These are phyloP conservation scores for Phyllostachys edulis DNA, from an alignment of 176 grass and related monocot species.

Conservation along the genomic window DNA sequence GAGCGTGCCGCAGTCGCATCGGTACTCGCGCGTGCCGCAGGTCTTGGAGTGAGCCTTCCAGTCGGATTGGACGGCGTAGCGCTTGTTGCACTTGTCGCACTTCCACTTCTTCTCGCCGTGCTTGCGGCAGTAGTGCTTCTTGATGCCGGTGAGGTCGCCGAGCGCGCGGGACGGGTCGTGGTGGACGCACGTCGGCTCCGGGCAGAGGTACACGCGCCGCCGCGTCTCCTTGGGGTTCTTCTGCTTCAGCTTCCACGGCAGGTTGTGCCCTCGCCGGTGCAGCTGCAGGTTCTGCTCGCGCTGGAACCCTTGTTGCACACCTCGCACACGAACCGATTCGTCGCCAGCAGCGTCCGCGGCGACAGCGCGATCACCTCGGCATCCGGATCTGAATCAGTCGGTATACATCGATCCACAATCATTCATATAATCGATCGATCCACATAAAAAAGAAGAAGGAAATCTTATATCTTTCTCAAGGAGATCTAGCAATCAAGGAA, in stretches of 20 bases:
- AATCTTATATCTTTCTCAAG: not conserved
- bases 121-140: conserved; percentile 92
- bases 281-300: no score
- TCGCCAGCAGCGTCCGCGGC: conserved; percentile 70
- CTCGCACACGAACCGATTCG: conserved; percentile 9
- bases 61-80: conserved; percentile 88
- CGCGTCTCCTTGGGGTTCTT: conserved; percentile 78
- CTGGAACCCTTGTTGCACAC: no score
- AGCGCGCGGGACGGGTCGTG: conserved; percentile 78
- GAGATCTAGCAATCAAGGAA: not conserved
- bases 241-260: conserved; percentile 83
- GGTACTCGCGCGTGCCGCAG: conserved; percentile 80
- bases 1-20: conserved; percentile 88
- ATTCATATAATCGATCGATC: not conserved
- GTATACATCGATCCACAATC: not conserved
- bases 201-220: conserved; percentile 80
- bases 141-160: conserved; percentile 88
- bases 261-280: no score
- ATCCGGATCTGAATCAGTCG: conserved; percentile 58
- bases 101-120: conserved; percentile 99
- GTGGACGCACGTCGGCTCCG: conserved; percentile 84
- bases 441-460: not conserved
- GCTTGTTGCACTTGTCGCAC: conserved; percentile 94
- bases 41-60: conserved; percentile 96
- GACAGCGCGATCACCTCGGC: conserved; percentile 89